These are phyloP conservation scores for Pezicula carpinea DNA, from an alignment of 2,329 filamentous ascomycete genomes.

Conservation along the genomic window DNA sequence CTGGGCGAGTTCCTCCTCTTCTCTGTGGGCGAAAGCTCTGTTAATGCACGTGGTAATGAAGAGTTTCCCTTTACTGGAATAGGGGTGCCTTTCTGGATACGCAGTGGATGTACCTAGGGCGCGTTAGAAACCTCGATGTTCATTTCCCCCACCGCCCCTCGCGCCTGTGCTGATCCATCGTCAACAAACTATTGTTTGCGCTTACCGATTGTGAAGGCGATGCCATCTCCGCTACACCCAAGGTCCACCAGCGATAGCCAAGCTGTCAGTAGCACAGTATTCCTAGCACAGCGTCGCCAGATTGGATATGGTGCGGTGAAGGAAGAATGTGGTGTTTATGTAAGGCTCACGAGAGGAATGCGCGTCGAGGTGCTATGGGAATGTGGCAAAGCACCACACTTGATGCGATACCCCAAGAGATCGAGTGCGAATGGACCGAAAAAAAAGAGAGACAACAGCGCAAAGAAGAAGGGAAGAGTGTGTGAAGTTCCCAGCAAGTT, in stretches of 20 bases:
- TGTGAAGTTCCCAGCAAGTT: neutral
- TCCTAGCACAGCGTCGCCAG: neutral
- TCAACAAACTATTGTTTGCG: slow-evolving; percentile 4
- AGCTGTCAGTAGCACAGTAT: neutral
- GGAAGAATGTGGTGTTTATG: neutral
- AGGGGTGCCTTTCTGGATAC: slow-evolving; percentile 67
- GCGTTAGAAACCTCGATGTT: neutral
- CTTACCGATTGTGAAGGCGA: slow-evolving; percentile 24
- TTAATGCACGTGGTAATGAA: slow-evolving; percentile 68
- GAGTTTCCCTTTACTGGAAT: slow-evolving; percentile 59
- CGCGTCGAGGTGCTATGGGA: neutral
- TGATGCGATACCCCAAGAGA: neutral
- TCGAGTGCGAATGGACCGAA: neutral
- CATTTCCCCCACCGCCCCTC: neutral
- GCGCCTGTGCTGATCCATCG: slow-evolving; percentile 7
- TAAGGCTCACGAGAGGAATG: neutral
- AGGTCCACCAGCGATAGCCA: neutral
- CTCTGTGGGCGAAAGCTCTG: slow-evolving; percentile 83
- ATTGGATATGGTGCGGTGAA: neutral
- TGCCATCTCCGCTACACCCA: slow-evolving; percentile 13
- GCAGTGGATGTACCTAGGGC: slow-evolving; percentile 66
- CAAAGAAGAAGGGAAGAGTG: neutral
- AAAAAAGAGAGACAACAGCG: neutral
- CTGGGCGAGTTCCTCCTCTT: slow-evolving; percentile 88
- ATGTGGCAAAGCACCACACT: neutral